Evolutionary conservation across 2,329 filamentous ascomycete species (phyloP).

Genomic region (Aureobasidium sp.): DNA sequence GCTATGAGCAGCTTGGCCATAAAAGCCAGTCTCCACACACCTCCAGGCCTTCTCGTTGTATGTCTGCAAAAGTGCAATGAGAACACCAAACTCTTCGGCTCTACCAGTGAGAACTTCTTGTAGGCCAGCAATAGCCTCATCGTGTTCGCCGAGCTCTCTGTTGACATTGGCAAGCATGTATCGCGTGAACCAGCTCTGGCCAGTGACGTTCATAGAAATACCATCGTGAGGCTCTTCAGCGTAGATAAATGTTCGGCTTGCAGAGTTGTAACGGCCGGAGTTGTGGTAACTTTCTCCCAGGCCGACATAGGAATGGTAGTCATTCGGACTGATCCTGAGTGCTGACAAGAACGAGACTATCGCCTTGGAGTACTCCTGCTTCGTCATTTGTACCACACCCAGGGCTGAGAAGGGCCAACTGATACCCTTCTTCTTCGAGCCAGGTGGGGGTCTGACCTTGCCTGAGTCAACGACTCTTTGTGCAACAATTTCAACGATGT

Average conservation of each 20-base stretch:
- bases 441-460: constrained; percentile 78
- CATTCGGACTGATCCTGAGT: constrained; percentile 68
- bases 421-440: constrained; percentile 84
- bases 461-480: constrained; percentile 92
- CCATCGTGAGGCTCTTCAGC: constrained; percentile 66
- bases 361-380: constrained; percentile 79
- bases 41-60: constrained; percentile 73
- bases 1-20: constrained; percentile 69
- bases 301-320: constrained; percentile 95
- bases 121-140: constrained; percentile 72
- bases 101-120: constrained; percentile 59
- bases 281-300: constrained; percentile 96
- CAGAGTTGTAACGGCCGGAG: constrained; percentile 88
- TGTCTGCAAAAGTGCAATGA: constrained; percentile 80
- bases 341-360: constrained; percentile 90
- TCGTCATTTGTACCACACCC: constrained; percentile 89
- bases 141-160: constrained; percentile 82
- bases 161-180: constrained; percentile 97
- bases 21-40: constrained; percentile 72
- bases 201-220: constrained; percentile 44
- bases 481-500: constrained; percentile 86
- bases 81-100: constrained; percentile 72
- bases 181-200: constrained; percentile 86
- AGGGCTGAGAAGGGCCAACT: constrained; percentile 95
- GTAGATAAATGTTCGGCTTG: constrained; percentile 80